phyloP scores from a whole-genome alignment of 768 basidiomycete species.

The Tubosaeta sp. region DNA sequence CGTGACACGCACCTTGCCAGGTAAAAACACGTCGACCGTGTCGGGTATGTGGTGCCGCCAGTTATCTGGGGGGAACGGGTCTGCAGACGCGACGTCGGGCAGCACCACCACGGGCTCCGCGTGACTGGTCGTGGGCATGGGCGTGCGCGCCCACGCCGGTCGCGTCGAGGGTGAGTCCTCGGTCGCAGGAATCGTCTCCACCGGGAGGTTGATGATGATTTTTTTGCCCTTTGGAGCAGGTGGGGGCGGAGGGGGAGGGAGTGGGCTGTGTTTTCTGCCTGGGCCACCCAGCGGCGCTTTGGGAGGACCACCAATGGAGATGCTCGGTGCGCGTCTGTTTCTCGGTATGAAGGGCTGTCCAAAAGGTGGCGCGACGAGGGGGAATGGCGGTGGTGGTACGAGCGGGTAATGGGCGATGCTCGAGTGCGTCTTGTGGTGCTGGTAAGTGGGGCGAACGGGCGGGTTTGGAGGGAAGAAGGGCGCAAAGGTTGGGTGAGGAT shows the following conservation, averaged over 20 bases:
- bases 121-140: conserved; percentile 40
- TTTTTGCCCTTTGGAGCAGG: conserved; percentile 57
- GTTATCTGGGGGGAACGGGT: conserved; percentile 61
- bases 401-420: conserved; percentile 65
- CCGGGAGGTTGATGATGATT: conserved; percentile 64
- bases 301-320: conserved; percentile 83
- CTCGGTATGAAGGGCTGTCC: conserved; percentile 54
- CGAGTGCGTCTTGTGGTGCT: conserved; percentile 50
- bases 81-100: conserved; percentile 42
- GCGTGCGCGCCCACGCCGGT: conserved; percentile 59
- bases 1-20: conserved; percentile 57
- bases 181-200: conserved; percentile 47
- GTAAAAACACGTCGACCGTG: conserved; percentile 76
- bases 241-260: conserved; percentile 36
- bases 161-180: conserved; percentile 39
- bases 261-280: conserved; percentile 68
- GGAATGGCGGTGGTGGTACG: conserved; percentile 54
- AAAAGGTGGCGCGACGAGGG: conserved; percentile 45
- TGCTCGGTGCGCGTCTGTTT: conserved; percentile 58
- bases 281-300: conserved; percentile 82
- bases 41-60: conserved; percentile 56
- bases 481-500: conserved; percentile 58
- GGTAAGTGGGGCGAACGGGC: conserved; percentile 46
- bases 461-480: conserved; percentile 54
- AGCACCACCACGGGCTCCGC: conserved; percentile 21